These are phyloP conservation scores for Paracamarosporium sp. DNA, from an alignment of 2,329 filamentous ascomycete genomes.

Conservation along the genomic window DNA sequence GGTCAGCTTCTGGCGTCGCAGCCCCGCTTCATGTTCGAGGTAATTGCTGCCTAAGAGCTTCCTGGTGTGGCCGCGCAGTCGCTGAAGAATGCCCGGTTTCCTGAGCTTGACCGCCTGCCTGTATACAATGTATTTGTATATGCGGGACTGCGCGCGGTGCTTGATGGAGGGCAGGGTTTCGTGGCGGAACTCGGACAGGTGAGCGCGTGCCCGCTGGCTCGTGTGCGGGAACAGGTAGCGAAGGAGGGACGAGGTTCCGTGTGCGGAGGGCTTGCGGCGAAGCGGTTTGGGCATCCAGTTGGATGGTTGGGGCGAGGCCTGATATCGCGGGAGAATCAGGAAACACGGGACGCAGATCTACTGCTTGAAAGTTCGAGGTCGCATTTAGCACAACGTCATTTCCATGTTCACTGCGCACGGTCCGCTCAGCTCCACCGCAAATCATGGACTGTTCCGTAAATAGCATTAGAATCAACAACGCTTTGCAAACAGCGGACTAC, in stretches of 20 bases:
- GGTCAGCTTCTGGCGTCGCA: constrained; percentile 40
- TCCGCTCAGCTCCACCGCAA: background rate
- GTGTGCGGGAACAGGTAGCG: constrained; percentile 73
- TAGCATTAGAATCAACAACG: background rate
- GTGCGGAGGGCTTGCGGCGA: constrained; percentile 37
- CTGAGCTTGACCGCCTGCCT: constrained; percentile 57
- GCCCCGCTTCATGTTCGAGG: constrained; percentile 42
- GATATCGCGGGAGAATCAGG: background rate
- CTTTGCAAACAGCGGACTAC: too few relatives aligned
- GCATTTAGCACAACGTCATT: constrained; percentile 10
- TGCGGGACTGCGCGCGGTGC: constrained; percentile 73
- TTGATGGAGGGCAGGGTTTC: constrained; percentile 76
- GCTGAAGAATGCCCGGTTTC: constrained; percentile 37
- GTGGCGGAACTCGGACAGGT: constrained; percentile 74
- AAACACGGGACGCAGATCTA: background rate
- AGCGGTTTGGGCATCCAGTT: constrained; percentile 43
- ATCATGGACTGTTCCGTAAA: background rate
- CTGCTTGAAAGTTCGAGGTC: background rate
- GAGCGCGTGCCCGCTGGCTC: constrained; percentile 69
- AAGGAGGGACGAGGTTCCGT: constrained; percentile 54
- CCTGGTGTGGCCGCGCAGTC: constrained; percentile 41
- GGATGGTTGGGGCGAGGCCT: constrained; percentile 7
- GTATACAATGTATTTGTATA: constrained; percentile 76
- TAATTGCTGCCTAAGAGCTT: constrained; percentile 31
- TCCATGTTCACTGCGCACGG: constrained; percentile 1